These are phyloP conservation scores for Chaetoceros tenuissimus DNA, from an alignment of 108 stramenopile genomes.

Conservation along the genomic window DNA sequence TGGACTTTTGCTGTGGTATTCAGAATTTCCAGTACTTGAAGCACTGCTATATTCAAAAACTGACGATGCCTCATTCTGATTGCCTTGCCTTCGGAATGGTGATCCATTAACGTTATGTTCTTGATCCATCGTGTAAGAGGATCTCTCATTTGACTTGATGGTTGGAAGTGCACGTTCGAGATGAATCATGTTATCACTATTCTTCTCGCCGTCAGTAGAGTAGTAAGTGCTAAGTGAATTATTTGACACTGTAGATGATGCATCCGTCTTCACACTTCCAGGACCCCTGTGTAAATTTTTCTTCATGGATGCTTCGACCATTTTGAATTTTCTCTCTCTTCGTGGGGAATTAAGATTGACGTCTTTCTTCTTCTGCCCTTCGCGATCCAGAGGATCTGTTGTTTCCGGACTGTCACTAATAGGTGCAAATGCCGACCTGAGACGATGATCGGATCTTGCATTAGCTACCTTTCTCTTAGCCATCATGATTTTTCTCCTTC, in stretches of 20 bases:
- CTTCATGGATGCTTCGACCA: background rate
- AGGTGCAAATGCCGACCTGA: no score
- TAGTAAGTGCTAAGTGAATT: background rate
- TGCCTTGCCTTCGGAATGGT: no score
- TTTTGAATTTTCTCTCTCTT: background rate
- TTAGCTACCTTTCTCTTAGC: no score
- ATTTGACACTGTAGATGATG: background rate
- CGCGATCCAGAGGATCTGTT: background rate
- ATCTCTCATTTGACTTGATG: background rate
- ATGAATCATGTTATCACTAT: background rate
- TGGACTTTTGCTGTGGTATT: background rate
- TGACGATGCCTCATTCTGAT: background rate
- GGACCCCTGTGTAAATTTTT: background rate
- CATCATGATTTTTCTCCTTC: no score
- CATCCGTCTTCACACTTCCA: background rate
- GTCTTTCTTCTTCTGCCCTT: background rate
- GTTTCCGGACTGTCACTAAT: no score
- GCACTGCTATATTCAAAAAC: background rate
- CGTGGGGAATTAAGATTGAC: background rate
- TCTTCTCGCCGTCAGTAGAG: background rate
- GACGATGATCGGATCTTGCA: no score
- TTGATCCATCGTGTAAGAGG: background rate
- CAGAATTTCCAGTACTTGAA: background rate
- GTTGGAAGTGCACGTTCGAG: background rate
- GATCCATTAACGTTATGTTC: background rate